Conservation (phyloP, 2,329 filamentous ascomycete species). For the Fusarium annulatum region DNA sequence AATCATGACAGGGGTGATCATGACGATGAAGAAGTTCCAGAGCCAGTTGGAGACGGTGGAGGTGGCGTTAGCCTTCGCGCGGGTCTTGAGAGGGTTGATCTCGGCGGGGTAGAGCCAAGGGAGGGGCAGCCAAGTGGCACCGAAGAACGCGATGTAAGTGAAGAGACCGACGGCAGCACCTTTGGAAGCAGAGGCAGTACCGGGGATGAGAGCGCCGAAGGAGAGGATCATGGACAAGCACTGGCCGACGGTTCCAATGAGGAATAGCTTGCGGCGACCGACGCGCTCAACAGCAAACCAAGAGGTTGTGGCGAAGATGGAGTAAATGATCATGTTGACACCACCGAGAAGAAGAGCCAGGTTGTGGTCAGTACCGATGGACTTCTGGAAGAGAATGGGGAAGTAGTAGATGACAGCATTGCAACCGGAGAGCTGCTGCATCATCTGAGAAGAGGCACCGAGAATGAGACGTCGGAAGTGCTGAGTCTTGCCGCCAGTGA, state of each 20-base stretch:
- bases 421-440: constrained; percentile 72
- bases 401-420: constrained; percentile 72
- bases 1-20: constrained; percentile 81
- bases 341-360: constrained; percentile 62
- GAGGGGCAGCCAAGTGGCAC: constrained; percentile 71
- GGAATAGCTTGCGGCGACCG: constrained; percentile 59
- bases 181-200: constrained; percentile 65
- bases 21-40: constrained; percentile 77
- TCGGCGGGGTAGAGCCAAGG: constrained; percentile 71
- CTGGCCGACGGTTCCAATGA: constrained; percentile 59
- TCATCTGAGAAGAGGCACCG: constrained; percentile 67
- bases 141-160: constrained; percentile 76
- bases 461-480: constrained; percentile 73
- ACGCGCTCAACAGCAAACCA: constrained; percentile 64
- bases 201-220: constrained; percentile 74
- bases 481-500: constrained; percentile 72
- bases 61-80: constrained; percentile 66
- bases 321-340: constrained; percentile 66
- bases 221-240: constrained; percentile 68
- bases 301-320: constrained; percentile 64
- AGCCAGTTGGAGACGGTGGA: constrained; percentile 70
- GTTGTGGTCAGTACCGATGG: constrained; percentile 50
- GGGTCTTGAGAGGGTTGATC: constrained; percentile 69
- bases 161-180: constrained; percentile 76
- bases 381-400: constrained; percentile 63